Evolutionary conservation across 78 protist genomes (phyloP).

Genomic region (Dictyostelium purpureum): DNA sequence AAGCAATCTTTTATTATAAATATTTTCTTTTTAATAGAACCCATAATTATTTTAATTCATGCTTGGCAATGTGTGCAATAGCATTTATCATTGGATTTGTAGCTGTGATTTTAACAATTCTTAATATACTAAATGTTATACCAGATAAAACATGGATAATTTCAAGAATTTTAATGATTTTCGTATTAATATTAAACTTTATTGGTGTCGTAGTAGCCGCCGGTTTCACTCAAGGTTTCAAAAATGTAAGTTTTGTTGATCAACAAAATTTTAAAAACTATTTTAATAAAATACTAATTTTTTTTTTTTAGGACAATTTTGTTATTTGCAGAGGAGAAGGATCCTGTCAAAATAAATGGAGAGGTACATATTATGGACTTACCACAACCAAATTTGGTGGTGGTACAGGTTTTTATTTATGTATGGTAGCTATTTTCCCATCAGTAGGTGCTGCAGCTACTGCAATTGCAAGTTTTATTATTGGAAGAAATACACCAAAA

Average conservation of each 20-base stretch:
- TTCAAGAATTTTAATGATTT: neutral
- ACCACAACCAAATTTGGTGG: neutral
- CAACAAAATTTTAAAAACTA: neutral
- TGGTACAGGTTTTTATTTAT: neutral
- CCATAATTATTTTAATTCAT: neutral
- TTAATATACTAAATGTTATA: neutral
- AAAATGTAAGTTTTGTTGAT: neutral
- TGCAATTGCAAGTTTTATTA: neutral
- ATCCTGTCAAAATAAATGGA: conserved; percentile 5
- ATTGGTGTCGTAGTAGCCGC: neutral
- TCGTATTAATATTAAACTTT: neutral
- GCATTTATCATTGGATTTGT: conserved; percentile 16
- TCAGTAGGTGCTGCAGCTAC: neutral
- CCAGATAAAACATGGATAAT: neutral
- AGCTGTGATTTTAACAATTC: neutral
- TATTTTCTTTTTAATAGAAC: neutral
- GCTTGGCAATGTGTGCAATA: neutral
- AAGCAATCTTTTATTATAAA: neutral
- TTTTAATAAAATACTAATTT: neutral
- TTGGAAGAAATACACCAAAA: neutral
- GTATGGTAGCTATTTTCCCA: neutral
- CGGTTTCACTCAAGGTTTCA: neutral
- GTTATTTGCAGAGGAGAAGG: too few relatives aligned
- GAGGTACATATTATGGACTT: neutral
- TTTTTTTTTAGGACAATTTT: too few relatives aligned